Percentiles rank a stretch among this genome's conserved stretches.
These are phyloP conservation scores for Grigorovia transvaalensis DNA, from an alignment of 805 yeast species.

Conservation along the genomic window DNA sequence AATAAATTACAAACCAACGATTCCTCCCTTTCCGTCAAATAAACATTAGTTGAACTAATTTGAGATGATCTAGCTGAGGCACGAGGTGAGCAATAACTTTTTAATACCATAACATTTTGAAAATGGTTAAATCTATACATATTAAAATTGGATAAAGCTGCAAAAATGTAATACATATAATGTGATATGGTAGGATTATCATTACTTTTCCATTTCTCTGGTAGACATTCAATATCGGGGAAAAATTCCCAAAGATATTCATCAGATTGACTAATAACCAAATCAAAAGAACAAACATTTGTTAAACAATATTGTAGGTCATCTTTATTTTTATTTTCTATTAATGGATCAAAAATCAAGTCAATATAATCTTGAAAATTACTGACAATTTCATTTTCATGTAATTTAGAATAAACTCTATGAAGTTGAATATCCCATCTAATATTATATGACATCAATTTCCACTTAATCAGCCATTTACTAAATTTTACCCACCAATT, in stretches of 20 bases:
- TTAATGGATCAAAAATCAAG: conserved; percentile 28
- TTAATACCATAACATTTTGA: conserved; percentile 16
- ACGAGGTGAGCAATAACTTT: conserved; percentile 18
- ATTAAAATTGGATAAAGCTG: too few relatives aligned
- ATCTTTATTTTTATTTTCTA: conserved; percentile 17
- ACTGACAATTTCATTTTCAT: conserved; percentile 10
- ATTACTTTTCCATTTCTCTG: conserved; percentile 23
- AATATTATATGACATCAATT: conserved; percentile 31
- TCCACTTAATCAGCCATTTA: conserved; percentile 30
- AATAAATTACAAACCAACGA: conserved; percentile 22
- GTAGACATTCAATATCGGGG: conserved; percentile 10
- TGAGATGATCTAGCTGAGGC: conserved; percentile 21
- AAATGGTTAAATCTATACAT: conserved; percentile 7
- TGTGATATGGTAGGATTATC: conserved; percentile 34
- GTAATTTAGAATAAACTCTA: conserved; percentile 25
- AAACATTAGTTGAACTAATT: conserved; percentile 11
- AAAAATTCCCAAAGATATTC: conserved; percentile 21
- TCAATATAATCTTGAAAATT: conserved; percentile 29
- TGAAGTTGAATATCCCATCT: conserved; percentile 31
- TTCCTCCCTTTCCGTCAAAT: conserved; percentile 22
- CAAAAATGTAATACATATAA: conserved; percentile 29
- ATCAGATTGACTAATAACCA: conserved; percentile 19
- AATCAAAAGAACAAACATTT: conserved; percentile 27
- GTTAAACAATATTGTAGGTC: conserved; percentile 22
- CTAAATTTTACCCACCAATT: conserved; percentile 30